Evolutionary conservation across 345 rosid genomes (phyloP), one percentile per base, ranked within the genome.

Genomic region (Streptanthus diversifolius): DNA sequence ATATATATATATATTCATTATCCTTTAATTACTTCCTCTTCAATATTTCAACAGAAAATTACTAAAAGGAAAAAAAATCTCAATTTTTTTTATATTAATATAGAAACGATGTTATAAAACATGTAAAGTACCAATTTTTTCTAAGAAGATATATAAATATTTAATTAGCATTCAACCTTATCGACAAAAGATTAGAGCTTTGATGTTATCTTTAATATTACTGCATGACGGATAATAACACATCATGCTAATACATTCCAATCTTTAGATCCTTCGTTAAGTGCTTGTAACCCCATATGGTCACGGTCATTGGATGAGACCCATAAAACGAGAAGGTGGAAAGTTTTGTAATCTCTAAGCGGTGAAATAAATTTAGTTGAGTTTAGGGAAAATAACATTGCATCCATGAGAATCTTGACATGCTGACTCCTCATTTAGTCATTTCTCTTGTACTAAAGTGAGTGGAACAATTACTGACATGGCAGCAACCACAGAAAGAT

Each of bases 401-500:
- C 8, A 57, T 12, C 15, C 11, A 21, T 48, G 15, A 22, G 45
- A 66, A 78, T 43, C 37, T 53, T 53, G 44, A 53, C 14, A 22
- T 17, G 39, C 21, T 73, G 70, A 37, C 68, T 77, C 64, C 56
- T 63, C 22, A 59, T 52, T 52, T 25, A 52, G 58, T 52, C 58
- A 52, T 59, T 70, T 56, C 67, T 59, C 47, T n/a, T 59, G 58
- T 32, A 51, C 21, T 73, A 82, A 33, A 32, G 80, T 57, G 72
- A 32, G 80, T 57, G 72, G 69, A 80, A 78, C 82, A 82, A 47
- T 57, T 70, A 78, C 87, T 82, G 81, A 55, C 87, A 64, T 79
- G 81, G 79, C 81, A 81, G 82, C 67, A 40, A 78, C 64, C 21
- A 60, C 32, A 29, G 7, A 47, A 43, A 19, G 8, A 15, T 63